A percentile compares a stretch with the other conserved stretches of the same genome.
Evolutionary conservation across 1,139 yeast genomes (phyloP).

Genomic region (Blastobotrys arbuscula): DNA sequence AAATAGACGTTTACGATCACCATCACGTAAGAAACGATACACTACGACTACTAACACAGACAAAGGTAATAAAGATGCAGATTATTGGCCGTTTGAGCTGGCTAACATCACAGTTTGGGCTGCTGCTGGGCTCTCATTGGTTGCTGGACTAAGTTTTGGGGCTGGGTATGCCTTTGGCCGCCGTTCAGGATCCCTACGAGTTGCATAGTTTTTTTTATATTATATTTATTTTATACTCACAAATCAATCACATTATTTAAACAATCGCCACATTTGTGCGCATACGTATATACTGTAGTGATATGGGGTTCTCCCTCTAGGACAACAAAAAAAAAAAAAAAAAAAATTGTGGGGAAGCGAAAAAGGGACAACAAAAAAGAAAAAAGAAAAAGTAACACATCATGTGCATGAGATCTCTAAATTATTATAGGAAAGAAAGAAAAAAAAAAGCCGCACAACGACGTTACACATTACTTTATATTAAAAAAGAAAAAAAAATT

Average conservation of each 20-base stretch:
- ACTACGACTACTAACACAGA: constrained; percentile 1
- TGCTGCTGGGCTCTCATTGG: constrained; percentile 30
- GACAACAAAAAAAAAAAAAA: too few species aligned
- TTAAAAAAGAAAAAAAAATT: not conserved
- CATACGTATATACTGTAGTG: too few species aligned
- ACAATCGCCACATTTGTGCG: too few species aligned
- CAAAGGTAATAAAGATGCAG: not conserved
- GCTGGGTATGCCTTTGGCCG: constrained; percentile 31
- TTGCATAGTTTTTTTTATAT: constrained; percentile 2
- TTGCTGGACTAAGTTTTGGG: constrained; percentile 29
- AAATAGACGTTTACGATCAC: not conserved
- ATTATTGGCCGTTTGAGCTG: constrained; percentile 5
- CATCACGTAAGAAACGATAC: not conserved
- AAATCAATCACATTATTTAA: not conserved
- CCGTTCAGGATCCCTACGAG: constrained; percentile 19
- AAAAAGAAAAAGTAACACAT: too few species aligned
- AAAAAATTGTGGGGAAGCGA: too few species aligned
- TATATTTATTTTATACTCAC: not conserved
- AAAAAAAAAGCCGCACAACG: not conserved
- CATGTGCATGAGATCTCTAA: too few species aligned
- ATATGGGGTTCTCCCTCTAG: too few species aligned
- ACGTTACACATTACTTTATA: not conserved
- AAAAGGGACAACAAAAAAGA: too few species aligned
- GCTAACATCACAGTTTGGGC: constrained; percentile 22
- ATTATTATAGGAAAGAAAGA: not conserved